A percentile compares a stretch with the other conserved stretches of the same genome.
Conservation (phyloP, 139 green algal genomes). For the Tetraselmis striata region DNA sequence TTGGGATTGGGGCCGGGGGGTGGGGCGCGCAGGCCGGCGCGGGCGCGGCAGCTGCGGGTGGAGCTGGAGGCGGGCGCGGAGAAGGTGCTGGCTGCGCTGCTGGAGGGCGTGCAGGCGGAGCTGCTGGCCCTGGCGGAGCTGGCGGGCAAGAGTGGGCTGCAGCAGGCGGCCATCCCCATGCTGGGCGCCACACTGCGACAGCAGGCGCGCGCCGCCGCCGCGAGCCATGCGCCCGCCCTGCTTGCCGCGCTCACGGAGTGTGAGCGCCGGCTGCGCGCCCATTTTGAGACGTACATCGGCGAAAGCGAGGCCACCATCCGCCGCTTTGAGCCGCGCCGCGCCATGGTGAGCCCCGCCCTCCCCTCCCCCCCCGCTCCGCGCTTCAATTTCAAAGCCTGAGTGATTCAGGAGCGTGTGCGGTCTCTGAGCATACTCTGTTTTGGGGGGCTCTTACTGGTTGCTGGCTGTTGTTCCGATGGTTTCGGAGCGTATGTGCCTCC, state of each 20-base stretch:
- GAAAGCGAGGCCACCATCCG: constrained; percentile 12
- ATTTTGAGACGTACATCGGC: constrained; percentile 13
- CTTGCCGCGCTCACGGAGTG: constrained; percentile 18
- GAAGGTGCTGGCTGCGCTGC: constrained; percentile 6
- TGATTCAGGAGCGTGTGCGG: too few species aligned
- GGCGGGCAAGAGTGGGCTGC: not conserved
- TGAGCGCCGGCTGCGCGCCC: not conserved
- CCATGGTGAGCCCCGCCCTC: not conserved
- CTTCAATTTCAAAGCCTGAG: too few species aligned
- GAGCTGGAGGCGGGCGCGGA: not conserved
- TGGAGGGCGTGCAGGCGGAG: constrained; percentile 26
- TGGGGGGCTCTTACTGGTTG: too few species aligned
- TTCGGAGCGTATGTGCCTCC: too few species aligned
- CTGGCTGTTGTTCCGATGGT: too few species aligned
- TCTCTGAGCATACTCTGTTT: too few species aligned
- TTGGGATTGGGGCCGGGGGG: too few species aligned
- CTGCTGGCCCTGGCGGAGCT: constrained; percentile 28
- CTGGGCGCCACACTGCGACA: constrained; percentile 22
- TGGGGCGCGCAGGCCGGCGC: not conserved
- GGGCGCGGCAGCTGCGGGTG: not conserved
- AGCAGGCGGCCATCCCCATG: constrained; percentile 33
- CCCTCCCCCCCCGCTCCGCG: too few species aligned
- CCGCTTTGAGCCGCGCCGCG: constrained; percentile 9
- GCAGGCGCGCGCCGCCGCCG: constrained; percentile 6
- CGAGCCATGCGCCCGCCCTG: constrained; percentile 5